Evolutionary conservation across 1,284 basidiomycete genomes (phyloP).

Genomic region (Trametes pubescens): DNA sequence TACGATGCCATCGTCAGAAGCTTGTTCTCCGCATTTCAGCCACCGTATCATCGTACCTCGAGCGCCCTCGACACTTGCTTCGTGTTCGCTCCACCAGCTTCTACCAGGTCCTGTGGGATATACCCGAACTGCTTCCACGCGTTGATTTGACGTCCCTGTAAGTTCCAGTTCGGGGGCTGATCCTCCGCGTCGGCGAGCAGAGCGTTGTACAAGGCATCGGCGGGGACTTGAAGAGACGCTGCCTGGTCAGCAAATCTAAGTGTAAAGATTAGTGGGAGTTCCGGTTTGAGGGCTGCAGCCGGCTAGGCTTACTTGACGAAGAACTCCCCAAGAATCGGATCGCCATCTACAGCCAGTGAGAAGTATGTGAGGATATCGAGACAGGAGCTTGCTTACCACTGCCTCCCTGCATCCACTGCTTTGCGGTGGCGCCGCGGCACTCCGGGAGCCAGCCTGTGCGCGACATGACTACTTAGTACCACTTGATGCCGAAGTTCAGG

Average conservation of each 20-base stretch:
- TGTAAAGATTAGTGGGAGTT: not conserved
- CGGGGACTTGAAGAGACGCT: conserved; percentile 54
- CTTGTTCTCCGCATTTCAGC: too few species aligned
- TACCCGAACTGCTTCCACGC: conserved; percentile 59
- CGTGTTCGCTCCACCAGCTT: conserved; percentile 60
- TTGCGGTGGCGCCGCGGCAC: conserved; percentile 59
- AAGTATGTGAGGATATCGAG: not conserved
- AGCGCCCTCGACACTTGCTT: conserved; percentile 68
- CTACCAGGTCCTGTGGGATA: conserved; percentile 60
- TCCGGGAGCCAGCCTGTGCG: conserved; percentile 66
- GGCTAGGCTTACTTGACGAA: conserved; percentile 60
- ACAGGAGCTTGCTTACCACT: conserved; percentile 54
- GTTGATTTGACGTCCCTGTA: conserved; percentile 65
- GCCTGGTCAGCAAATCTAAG: conserved; percentile 58
- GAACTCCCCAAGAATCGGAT: conserved; percentile 71
- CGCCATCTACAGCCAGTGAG: conserved; percentile 52
- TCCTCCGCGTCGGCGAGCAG: conserved; percentile 64
- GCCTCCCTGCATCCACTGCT: conserved; percentile 68
- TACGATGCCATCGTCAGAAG: conserved; percentile 31
- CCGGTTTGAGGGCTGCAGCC: not conserved
- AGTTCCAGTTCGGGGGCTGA: conserved; percentile 66
- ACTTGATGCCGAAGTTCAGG: not conserved
- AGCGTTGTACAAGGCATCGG: conserved; percentile 57
- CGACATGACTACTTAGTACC: not conserved
- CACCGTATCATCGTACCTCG: conserved; percentile 49